Base-by-base conservation (phyloP, 768 basidiomycete genomes). In the Lactifluus hygrophoroides region DNA sequence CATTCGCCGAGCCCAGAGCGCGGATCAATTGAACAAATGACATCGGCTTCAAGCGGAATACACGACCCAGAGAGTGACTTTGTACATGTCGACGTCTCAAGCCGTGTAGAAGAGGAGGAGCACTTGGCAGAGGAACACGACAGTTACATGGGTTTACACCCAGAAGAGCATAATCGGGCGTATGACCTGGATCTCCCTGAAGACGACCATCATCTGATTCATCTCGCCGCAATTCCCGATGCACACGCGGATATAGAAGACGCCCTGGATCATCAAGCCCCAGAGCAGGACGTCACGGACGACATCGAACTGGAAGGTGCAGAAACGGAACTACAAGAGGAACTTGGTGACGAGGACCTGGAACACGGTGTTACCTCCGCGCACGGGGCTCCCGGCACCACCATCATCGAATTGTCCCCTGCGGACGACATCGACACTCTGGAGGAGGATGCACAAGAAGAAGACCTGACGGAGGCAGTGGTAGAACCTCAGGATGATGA, bases 211-310 rank as follows among this genome's bases (percentile, higher is more conserved):
- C 54, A 50, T 23, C 14, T 40, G 8, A 21, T 35, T 16, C 54
- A 50, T 23, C 14, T 40, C 13, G 27, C 42, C 13, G 27, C 54
- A 6, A 44, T 56, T 32, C 37, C 59, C 6, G 59, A 60, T 2
- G 19, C 35, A 30, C 48, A 51, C 49, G 23, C n/a, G 2, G 30
- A 32, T 21, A 23, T 48, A 5, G 44, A 61, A 23, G 21, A 1
- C 3, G 17, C 17, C 17, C 25, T 53, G 4, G 60, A 57, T 10
- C 38, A 56, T 38, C 34, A 51, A 38, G 44, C 35, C 6, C 55
- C 55, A 1, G 62, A 57, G 19, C 54, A 57, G 28, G 62, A 57
- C 38, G 55, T 62, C n/a, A 60, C 59, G 49, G 62, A 64, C 27
- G 62, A 64, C 13, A 43, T 27, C 17, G 51, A 43, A 43, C 19